Evolutionary conservation across 164 flowering plant genomes (phyloP).

Genomic region (Taxillus chinensis): DNA sequence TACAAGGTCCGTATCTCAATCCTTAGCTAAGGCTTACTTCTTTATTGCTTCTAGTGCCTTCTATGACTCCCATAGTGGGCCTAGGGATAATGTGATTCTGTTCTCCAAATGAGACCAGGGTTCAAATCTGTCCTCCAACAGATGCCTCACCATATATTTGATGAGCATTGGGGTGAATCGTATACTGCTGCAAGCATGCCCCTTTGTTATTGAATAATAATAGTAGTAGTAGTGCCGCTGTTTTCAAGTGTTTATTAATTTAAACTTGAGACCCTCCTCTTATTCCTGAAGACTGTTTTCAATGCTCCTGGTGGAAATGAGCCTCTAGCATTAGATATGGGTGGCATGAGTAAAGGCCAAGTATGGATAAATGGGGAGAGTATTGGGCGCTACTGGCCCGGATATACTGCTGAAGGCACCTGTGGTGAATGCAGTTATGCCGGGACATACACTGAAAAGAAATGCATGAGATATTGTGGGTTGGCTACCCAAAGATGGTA

Average conservation of each 20-base stretch:
- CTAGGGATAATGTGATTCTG: no score
- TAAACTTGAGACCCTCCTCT: background rate
- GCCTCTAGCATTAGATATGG: constrained; percentile 84
- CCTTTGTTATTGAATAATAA: no score
- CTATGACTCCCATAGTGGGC: no score
- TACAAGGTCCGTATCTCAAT: constrained; percentile 11
- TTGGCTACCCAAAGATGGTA: constrained; percentile 93
- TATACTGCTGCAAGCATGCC: no score
- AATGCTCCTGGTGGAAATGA: constrained; percentile 62
- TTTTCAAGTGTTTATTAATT: no score
- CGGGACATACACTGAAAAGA: constrained; percentile 60
- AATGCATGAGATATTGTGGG: constrained; percentile 74
- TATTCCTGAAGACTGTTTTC: constrained; percentile 49
- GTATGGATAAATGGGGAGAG: constrained; percentile 83
- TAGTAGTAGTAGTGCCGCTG: no score
- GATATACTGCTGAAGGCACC: constrained; percentile 62
- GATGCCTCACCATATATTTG: no score
- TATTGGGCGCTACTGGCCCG: constrained; percentile 93
- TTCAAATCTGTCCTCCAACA: no score
- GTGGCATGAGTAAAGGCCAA: constrained; percentile 92
- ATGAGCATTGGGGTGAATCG: no score
- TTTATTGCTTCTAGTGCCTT: background rate
- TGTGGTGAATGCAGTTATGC: constrained; percentile 63
- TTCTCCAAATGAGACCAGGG: no score
- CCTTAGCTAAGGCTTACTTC: background rate